Evolutionary conservation across 371 early-diverging fungal genomes (phyloP).

Genomic region (Fennellomyces sp.): DNA sequence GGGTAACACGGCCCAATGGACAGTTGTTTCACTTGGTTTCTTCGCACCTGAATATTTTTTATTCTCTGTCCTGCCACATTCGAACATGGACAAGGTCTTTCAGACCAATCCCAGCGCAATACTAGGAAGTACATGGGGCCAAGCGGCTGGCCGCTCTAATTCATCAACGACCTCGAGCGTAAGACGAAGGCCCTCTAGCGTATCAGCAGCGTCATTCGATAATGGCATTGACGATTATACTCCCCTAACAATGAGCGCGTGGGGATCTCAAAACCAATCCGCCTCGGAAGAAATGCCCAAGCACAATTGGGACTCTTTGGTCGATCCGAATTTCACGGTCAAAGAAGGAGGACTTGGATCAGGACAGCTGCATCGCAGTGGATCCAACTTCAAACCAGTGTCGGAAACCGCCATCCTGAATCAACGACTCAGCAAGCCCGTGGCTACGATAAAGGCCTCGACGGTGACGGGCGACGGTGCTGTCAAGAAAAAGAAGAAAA

Average conservation of each 20-base stretch:
- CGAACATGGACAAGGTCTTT: background rate
- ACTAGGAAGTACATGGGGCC: background rate
- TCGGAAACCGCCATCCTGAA: slow-evolving; percentile 18
- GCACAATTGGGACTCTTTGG: slow-evolving; percentile 17
- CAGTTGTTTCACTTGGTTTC: too few species aligned
- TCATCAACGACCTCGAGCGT: background rate
- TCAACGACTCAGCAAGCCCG: slow-evolving; percentile 21
- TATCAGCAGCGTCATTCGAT: too few species aligned
- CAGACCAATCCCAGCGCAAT: background rate
- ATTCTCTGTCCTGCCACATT: background rate
- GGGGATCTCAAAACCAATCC: background rate
- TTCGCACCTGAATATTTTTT: too few species aligned
- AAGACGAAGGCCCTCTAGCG: background rate
- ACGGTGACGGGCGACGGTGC: background rate
- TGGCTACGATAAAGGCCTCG: slow-evolving; percentile 18
- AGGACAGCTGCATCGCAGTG: slow-evolving; percentile 25
- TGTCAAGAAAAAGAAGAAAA: slow-evolving; percentile 30
- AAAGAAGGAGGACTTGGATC: slow-evolving; percentile 21
- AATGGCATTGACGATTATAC: background rate
- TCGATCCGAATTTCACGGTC: slow-evolving; percentile 23
- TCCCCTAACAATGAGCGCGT: background rate
- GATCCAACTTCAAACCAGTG: slow-evolving; percentile 24
- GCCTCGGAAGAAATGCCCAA: slow-evolving; percentile 6
- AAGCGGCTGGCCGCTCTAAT: background rate
- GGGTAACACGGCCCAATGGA: too few species aligned